Base-by-base conservation (phyloP, 345 rosid species). In the Arabis alpina region DNA sequence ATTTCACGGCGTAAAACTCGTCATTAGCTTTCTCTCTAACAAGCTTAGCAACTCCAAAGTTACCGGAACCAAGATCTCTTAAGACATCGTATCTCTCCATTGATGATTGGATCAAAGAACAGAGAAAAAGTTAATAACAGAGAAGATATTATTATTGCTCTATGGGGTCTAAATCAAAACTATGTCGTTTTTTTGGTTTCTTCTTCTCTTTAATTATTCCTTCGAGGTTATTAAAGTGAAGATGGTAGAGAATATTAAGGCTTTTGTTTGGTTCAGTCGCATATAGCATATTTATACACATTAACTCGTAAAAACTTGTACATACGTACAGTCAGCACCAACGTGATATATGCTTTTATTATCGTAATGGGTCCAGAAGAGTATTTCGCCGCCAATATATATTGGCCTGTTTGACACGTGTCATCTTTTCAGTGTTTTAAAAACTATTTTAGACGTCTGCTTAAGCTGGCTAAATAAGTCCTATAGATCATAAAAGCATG, bases 21-120 rank as follows among this genome's bases (percentile, higher is more conserved):
- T 83, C 83, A 14, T 75, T 86, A 66, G 83, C 62, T 74, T 75
- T 87, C 52, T 90, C 95, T 64, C 79, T 85, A 1, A 84, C 91
- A 34, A 92, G 81, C 83, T 85, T 92, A 0, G 98, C 96, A 66
- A 89, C 98, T 50, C 96, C 94, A 57, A 92, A 92, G 76, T 92
- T 92, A 15, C 98, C 96, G 6, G 94, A 86, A 47, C 96, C 98
- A 51, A 92, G 89, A 84, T 88, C 91, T 77, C 82, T 86, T 68
- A 86, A 52, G 62, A 82, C 75, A 82, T 92, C 98, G 73, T 83
- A 92, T 51, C 89, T 83, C 74, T 92, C 98, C 96, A 89, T 92
- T 48, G 52, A 25, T 74, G 55, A 19, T 50, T 23, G 53, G 54
- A 66, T 55, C 64, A 73, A 70, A 58, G 44, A 61, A 58, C 59